Evolutionary conservation across 176 grass and related monocot species (phyloP).

Genomic region (Stipa capillata): DNA sequence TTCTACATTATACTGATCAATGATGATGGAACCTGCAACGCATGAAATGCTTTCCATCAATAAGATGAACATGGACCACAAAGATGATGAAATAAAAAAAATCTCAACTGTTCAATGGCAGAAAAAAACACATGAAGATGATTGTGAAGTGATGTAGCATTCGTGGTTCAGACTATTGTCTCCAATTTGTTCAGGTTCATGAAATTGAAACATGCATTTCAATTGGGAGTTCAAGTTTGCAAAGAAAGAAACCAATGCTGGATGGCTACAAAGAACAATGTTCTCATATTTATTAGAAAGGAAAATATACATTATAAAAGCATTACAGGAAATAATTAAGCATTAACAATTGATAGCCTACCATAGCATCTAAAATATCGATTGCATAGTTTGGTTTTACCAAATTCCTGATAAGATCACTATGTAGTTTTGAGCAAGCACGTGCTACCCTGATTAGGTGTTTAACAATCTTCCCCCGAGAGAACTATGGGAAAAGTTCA

Average conservation of each 20-base stretch:
- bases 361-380: neutral
- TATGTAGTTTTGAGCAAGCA: neutral
- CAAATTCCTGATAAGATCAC: neutral
- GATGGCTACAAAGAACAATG: neutral
- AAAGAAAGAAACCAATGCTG: neutral
- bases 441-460: neutral
- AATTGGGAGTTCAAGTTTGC: neutral
- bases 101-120: neutral
- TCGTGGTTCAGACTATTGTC: neutral
- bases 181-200: neutral
- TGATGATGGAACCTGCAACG: conserved; percentile 16
- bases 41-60: conserved; percentile 4
- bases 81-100: neutral
- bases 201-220: neutral
- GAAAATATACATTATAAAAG: neutral
- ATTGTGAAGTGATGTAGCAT: neutral
- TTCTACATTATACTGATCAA: neutral
- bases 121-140: neutral
- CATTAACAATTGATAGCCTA: neutral
- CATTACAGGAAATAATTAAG: neutral
- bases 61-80: conserved; percentile 2
- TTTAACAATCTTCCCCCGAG: neutral
- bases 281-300: neutral
- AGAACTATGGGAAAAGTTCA: neutral
- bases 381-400: neutral